Evolutionary conservation across 1,139 yeast genomes (phyloP).

Genomic region (Yamadazyma spencermartinsiae): DNA sequence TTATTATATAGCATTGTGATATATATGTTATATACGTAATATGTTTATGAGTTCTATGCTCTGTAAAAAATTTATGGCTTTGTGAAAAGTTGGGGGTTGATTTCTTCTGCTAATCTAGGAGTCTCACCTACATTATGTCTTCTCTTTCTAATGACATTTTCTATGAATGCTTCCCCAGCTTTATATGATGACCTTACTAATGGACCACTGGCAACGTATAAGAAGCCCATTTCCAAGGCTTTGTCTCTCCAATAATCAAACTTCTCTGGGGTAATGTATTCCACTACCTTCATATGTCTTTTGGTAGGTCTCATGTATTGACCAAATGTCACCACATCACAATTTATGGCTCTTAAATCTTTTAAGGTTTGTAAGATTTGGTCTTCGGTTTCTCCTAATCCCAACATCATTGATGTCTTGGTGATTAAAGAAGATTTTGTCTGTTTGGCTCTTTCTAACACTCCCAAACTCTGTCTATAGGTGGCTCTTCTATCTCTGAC

Average conservation of each 20-base stretch:
- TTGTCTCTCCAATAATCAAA: slow-evolving; percentile 90
- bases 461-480: slow-evolving; percentile 81
- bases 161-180: slow-evolving; percentile 98
- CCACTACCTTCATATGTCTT: slow-evolving; percentile 97
- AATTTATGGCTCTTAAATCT: slow-evolving; percentile 71
- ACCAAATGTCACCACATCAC: slow-evolving; percentile 97
- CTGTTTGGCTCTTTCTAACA: slow-evolving; percentile 77
- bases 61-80: not conserved
- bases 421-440: slow-evolving; percentile 77
- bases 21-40: not conserved
- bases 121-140: slow-evolving; percentile 50
- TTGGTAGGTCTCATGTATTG: slow-evolving; percentile 99
- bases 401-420: slow-evolving; percentile 94
- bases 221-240: slow-evolving; percentile 88
- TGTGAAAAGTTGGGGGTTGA: not conserved
- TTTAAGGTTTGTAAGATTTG: slow-evolving; percentile 74
- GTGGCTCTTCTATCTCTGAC: slow-evolving; percentile 97
- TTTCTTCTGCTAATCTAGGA: slow-evolving; percentile 32
- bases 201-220: slow-evolving; percentile 97
- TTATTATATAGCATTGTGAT: too few species aligned
- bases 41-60: not conserved
- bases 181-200: slow-evolving; percentile 94
- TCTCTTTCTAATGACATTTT: slow-evolving; percentile 84
- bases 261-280: slow-evolving; percentile 91
- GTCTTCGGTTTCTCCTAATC: slow-evolving; percentile 94